A percentile compares a stretch with the other conserved stretches of the same genome.
Evolutionary conservation across 495 filamentous ascomycete genomes (phyloP).

Genomic region (Lasiosphaeris hirsuta): DNA sequence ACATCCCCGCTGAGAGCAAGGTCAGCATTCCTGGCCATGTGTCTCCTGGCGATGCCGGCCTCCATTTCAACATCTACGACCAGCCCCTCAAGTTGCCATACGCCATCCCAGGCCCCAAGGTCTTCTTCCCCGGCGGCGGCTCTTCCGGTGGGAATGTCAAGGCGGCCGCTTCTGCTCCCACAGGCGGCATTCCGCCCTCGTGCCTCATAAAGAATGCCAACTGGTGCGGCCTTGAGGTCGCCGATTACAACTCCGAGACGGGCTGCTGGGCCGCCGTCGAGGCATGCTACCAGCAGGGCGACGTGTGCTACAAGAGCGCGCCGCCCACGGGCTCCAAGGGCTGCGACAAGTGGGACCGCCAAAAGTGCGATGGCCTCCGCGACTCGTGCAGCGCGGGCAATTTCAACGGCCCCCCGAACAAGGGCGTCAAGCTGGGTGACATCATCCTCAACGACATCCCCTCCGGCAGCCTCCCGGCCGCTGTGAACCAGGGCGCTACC

Average conservation of each 20-base stretch:
- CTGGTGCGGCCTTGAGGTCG: slow-evolving; percentile 64
- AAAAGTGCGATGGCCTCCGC: slow-evolving; percentile 54
- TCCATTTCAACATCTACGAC: slow-evolving; percentile 63
- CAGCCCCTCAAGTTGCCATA: slow-evolving; percentile 43
- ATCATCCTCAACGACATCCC: too few relatives aligned
- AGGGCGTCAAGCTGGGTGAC: slow-evolving; percentile 42
- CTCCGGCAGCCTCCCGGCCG: too few relatives aligned
- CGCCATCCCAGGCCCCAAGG: slow-evolving; percentile 54
- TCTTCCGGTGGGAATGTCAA: not conserved
- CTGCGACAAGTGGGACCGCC: slow-evolving; percentile 55
- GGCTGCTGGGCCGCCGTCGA: slow-evolving; percentile 57
- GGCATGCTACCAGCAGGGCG: slow-evolving; percentile 57
- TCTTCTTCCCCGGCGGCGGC: slow-evolving; percentile 36
- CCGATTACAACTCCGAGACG: slow-evolving; percentile 46
- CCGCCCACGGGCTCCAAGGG: slow-evolving; percentile 54
- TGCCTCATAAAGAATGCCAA: slow-evolving; percentile 66
- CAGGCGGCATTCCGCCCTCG: slow-evolving; percentile 45
- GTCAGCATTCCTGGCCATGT: slow-evolving; percentile 67
- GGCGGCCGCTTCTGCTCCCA: slow-evolving; percentile 26
- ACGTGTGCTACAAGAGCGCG: slow-evolving; percentile 53
- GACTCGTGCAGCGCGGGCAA: slow-evolving; percentile 44
- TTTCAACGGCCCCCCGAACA: slow-evolving; percentile 58
- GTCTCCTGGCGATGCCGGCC: slow-evolving; percentile 43
- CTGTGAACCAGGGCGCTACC: too few relatives aligned
- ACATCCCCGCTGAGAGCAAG: slow-evolving; percentile 37